A percentile compares a stretch with the other conserved stretches of the same genome.
phyloP scores from a whole-genome alignment of 768 basidiomycete genomes.

The Podaxis sp. region DNA sequence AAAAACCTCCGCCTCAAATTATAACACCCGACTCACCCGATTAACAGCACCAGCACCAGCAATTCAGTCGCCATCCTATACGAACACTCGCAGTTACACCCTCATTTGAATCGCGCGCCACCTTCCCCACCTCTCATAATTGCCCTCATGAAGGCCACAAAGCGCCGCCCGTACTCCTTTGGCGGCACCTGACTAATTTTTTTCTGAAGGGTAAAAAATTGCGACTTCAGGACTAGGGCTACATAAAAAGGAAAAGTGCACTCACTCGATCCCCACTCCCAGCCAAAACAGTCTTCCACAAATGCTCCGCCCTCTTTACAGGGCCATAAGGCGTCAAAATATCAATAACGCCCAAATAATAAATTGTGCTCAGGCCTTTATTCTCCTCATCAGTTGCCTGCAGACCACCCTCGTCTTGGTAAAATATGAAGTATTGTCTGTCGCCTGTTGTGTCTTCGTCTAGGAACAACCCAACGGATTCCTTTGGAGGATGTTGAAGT shows the following conservation, averaged over 20 bases:
- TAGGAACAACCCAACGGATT: conserved; percentile 35
- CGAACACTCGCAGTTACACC: neutral
- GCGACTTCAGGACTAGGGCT: conserved; percentile 9
- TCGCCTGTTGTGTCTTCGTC: conserved; percentile 61
- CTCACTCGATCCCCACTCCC: conserved; percentile 75
- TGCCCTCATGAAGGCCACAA: conserved; percentile 83
- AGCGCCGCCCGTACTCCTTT: conserved; percentile 82
- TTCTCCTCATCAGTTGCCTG: conserved; percentile 89
- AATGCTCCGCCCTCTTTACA: conserved; percentile 80
- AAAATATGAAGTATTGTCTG: conserved; percentile 82
- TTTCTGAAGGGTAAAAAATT: conserved; percentile 49
- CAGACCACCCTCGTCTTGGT: conserved; percentile 94
- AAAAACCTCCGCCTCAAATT: no score
- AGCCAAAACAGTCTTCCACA: conserved; percentile 79
- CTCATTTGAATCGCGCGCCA: conserved; percentile 36
- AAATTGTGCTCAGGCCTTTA: conserved; percentile 69
- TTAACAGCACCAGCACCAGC: no score
- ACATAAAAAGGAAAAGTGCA: conserved; percentile 19
- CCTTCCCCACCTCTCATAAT: conserved; percentile 82
- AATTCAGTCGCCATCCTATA: no score
- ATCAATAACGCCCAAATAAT: conserved; percentile 96
- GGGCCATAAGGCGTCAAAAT: conserved; percentile 87
- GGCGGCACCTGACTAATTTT: conserved; percentile 95
- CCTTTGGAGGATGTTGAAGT: conserved; percentile 17
- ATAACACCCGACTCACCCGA: no score